Evolutionary conservation across 495 filamentous ascomycete species (phyloP).

Genomic region (Penicillium daleae): DNA sequence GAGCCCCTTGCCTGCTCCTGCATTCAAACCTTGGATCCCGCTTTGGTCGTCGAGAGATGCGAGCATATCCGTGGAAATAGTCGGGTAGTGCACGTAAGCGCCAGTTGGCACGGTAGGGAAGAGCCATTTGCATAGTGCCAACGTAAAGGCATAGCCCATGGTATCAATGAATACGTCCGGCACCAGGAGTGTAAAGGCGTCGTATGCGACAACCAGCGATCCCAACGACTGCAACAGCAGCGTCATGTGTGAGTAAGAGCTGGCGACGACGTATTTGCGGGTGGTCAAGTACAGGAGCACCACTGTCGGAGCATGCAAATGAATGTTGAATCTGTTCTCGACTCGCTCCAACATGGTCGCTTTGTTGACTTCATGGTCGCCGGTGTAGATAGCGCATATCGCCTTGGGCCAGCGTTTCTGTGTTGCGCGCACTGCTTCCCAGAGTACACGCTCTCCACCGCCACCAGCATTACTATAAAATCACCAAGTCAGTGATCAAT

Average conservation of each 20-base stretch:
- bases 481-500: slow-evolving; percentile 5
- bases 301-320: slow-evolving; percentile 79
- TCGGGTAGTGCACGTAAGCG: slow-evolving; percentile 97
- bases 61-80: slow-evolving; percentile 98
- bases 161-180: slow-evolving; percentile 97
- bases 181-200: slow-evolving; percentile 88
- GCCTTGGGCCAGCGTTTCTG: slow-evolving; percentile 88
- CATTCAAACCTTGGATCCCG: slow-evolving; percentile 78
- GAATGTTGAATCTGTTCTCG: slow-evolving; percentile 89
- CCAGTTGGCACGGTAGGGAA: slow-evolving; percentile 82
- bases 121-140: slow-evolving; percentile 79
- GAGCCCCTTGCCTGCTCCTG: slow-evolving; percentile 71
- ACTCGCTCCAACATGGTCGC: slow-evolving; percentile 76
- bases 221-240: slow-evolving; percentile 92
- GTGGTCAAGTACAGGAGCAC: slow-evolving; percentile 89
- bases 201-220: slow-evolving; percentile 82
- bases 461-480: slow-evolving; percentile 83
- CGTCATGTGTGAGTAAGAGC: slow-evolving; percentile 89
- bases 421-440: slow-evolving; percentile 91
- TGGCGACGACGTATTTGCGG: slow-evolving; percentile 78
- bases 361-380: slow-evolving; percentile 87
- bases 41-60: slow-evolving; percentile 69
- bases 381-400: slow-evolving; percentile 90
- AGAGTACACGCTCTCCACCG: slow-evolving; percentile 93
- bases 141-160: slow-evolving; percentile 94